These are phyloP conservation scores for Casuarina glauca DNA, from an alignment of 306 rosid genomes.

Conservation along the genomic window DNA sequence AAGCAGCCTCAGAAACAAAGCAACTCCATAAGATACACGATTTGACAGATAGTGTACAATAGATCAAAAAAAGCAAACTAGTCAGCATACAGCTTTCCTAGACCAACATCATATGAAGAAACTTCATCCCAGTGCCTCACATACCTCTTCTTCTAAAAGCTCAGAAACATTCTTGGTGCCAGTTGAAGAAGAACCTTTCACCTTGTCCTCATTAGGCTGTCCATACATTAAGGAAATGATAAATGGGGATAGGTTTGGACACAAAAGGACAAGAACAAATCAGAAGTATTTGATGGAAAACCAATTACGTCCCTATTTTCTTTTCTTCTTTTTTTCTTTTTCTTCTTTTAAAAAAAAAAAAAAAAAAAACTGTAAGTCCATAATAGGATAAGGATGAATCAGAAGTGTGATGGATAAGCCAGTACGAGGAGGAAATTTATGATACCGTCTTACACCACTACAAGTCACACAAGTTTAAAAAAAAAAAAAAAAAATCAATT, in stretches of 20 bases:
- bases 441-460: neutral
- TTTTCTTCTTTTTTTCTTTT: no score
- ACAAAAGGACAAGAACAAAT: neutral
- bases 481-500: neutral
- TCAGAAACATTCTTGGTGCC: conserved; percentile 67
- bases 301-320: no score
- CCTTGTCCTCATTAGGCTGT: conserved; percentile 85
- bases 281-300: neutral
- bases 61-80: neutral
- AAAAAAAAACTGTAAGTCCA: neutral
- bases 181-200: conserved; percentile 59
- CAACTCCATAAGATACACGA: neutral
- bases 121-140: conserved; percentile 1
- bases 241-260: conserved; percentile 20
- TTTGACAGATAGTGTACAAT: neutral
- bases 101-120: neutral
- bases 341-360: no score
- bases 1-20: neutral
- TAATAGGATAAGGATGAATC: neutral
- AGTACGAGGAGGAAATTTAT: neutral
- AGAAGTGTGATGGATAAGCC: neutral
- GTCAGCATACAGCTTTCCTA: neutral
- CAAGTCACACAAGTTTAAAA: neutral
- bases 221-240: conserved; percentile 22
- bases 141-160: conserved; percentile 87